Percentiles rank a stretch among this genome's conserved stretches.
These are phyloP conservation scores for Heterobasidion occidentale DNA, from an alignment of 1,284 basidiomycete species.

Conservation along the genomic window DNA sequence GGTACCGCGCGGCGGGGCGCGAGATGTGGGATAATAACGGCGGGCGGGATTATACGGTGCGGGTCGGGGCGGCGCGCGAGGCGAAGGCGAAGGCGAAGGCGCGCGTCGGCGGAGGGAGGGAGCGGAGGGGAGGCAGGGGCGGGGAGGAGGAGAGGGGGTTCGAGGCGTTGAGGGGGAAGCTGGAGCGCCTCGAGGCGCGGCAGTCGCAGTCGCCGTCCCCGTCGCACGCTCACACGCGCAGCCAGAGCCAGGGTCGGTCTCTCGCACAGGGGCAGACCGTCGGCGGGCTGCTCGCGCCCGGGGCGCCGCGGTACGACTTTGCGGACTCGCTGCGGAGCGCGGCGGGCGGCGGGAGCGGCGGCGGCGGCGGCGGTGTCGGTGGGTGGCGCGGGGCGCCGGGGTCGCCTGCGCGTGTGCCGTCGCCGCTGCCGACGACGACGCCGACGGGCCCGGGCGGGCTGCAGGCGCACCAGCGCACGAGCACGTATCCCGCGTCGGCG, in stretches of 20 bases:
- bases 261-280: too few relatives aligned
- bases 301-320: slow-evolving; percentile 47
- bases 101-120: slow-evolving; percentile 1
- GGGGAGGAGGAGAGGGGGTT: slow-evolving; percentile 3
- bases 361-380: too few relatives aligned
- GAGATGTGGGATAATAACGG: slow-evolving; percentile 92
- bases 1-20: slow-evolving; percentile 66
- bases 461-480: slow-evolving; percentile 20
- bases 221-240: too few relatives aligned
- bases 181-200: slow-evolving; percentile 11
- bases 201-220: background rate
- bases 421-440: background rate
- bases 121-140: slow-evolving; percentile 6
- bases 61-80: slow-evolving; percentile 29
- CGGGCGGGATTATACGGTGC: slow-evolving; percentile 73
- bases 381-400: too few relatives aligned
- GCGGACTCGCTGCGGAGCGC: slow-evolving; percentile 38
- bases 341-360: too few relatives aligned
- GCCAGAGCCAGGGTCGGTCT: too few relatives aligned
- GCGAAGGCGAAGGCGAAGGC: too few relatives aligned
- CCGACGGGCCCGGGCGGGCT: background rate
- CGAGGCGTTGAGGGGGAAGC: slow-evolving; percentile 4
- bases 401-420: slow-evolving; percentile 7
- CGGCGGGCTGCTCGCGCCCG: background rate
- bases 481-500: slow-evolving; percentile 28